phyloP scores from a whole-genome alignment of 306 rosid species.

The Delonix regia region DNA sequence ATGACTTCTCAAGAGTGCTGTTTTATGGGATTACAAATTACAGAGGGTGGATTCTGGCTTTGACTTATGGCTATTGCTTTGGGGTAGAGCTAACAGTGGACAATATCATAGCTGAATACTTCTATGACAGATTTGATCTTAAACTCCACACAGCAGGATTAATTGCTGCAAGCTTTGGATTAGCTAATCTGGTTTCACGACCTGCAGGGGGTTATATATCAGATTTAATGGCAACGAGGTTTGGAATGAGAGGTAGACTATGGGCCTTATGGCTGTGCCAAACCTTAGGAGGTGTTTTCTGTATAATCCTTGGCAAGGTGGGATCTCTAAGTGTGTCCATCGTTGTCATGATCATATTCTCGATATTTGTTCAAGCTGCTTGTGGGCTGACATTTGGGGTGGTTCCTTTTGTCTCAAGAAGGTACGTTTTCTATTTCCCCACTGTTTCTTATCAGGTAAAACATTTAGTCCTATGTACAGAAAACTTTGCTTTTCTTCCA shows the following conservation, averaged over 20 bases:
- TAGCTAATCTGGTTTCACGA: conserved; percentile 76
- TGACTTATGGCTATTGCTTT: conserved; percentile 90
- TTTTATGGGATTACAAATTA: conserved; percentile 63
- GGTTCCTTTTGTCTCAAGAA: conserved; percentile 90
- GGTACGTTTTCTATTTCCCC: conserved; percentile 40
- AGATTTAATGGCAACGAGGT: conserved; percentile 63
- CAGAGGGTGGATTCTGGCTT: conserved; percentile 86
- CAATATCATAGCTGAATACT: conserved; percentile 80
- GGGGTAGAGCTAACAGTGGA: conserved; percentile 85
- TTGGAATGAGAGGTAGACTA: conserved; percentile 87
- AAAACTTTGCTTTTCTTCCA: background rate
- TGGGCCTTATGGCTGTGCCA: conserved; percentile 82
- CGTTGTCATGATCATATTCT: conserved; percentile 69
- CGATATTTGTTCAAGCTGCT: conserved; percentile 84
- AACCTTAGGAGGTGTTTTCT: conserved; percentile 72
- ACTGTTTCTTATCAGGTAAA: background rate
- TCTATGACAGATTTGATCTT: conserved; percentile 75
- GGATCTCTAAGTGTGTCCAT: conserved; percentile 59
- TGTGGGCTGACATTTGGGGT: conserved; percentile 96
- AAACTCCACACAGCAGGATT: conserved; percentile 77
- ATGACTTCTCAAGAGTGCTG: conserved; percentile 57
- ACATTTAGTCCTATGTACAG: background rate
- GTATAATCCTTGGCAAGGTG: conserved; percentile 67
- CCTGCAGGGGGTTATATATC: conserved; percentile 82
- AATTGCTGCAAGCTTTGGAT: conserved; percentile 83